A percentile compares a stretch with the other conserved stretches of the same genome.
These are phyloP conservation scores for Phytophthora pluvialis DNA, from an alignment of 352 stramenopile species.

Conservation along the genomic window DNA sequence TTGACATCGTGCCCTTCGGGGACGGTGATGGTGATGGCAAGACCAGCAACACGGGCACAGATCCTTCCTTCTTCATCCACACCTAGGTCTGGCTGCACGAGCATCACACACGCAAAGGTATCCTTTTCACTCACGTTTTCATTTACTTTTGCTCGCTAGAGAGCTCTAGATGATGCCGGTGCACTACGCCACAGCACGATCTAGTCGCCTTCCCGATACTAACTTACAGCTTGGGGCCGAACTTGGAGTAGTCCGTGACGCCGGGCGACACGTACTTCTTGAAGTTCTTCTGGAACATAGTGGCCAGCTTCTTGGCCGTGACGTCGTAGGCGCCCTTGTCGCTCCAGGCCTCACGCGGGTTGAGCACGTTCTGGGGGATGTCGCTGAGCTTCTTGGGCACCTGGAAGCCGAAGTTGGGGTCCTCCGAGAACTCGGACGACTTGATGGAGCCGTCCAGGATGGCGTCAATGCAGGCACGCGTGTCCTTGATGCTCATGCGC, in stretches of 20 bases:
- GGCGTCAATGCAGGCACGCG: constrained; percentile 95
- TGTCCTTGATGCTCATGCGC: constrained; percentile 98
- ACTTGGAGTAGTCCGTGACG: constrained; percentile 96
- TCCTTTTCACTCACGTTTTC: constrained; percentile 21
- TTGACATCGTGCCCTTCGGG: too few species aligned
- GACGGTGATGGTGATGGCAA: too few species aligned
- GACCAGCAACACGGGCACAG: too few species aligned
- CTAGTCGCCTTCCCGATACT: constrained; percentile 15
- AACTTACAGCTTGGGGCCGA: constrained; percentile 90
- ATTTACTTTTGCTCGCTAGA: constrained; percentile 27
- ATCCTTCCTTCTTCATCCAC: too few species aligned
- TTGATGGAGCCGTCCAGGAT: constrained; percentile 97
- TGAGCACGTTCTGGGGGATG: constrained; percentile 90
- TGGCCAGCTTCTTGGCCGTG: constrained; percentile 92
- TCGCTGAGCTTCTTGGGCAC: constrained; percentile 89
- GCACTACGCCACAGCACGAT: neutral
- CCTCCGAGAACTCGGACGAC: constrained; percentile 79
- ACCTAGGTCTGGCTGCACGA: too few species aligned
- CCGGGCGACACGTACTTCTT: constrained; percentile 95
- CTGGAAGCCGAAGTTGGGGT: constrained; percentile 95
- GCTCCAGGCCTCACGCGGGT: constrained; percentile 93
- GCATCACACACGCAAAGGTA: too few species aligned
- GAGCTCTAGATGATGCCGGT: constrained; percentile 9
- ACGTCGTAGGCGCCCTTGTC: constrained; percentile 94
- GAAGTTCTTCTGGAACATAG: constrained; percentile 98